These are phyloP conservation scores for Plantago coronopus DNA, from an alignment of 305 asterid species.

Conservation along the genomic window DNA sequence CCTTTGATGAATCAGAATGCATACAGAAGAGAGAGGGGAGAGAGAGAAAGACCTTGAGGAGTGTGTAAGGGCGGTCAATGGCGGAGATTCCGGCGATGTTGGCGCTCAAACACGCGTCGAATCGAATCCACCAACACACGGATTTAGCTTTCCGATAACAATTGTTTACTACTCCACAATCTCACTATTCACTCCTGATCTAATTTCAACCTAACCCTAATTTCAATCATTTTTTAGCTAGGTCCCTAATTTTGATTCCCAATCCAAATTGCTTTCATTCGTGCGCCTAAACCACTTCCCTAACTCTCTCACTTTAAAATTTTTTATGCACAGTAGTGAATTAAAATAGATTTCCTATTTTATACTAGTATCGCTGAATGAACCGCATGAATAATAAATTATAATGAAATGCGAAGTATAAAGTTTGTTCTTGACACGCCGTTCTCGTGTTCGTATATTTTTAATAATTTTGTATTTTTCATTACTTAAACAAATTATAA, in stretches of 20 bases:
- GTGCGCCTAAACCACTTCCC: not conserved
- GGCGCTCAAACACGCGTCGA: slow-evolving; percentile 41
- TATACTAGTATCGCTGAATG: too few species aligned
- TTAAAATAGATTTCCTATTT: too few species aligned
- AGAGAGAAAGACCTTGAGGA: slow-evolving; percentile 18
- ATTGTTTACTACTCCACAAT: not conserved
- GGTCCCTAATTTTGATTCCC: not conserved
- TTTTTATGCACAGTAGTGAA: too few species aligned
- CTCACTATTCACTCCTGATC: not conserved
- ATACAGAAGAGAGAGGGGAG: not conserved
- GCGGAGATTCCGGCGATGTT: slow-evolving; percentile 33
- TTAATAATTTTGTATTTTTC: too few species aligned
- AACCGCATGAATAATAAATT: too few species aligned
- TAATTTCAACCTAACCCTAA: slow-evolving; percentile 1
- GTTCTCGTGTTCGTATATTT: too few species aligned
- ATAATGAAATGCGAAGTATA: too few species aligned
- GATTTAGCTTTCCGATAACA: not conserved
- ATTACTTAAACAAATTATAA: too few species aligned
- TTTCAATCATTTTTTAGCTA: too few species aligned
- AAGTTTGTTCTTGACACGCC: too few species aligned
- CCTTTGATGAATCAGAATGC: not conserved
- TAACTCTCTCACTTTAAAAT: too few species aligned
- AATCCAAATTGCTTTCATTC: not conserved
- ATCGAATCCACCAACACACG: slow-evolving; percentile 29
- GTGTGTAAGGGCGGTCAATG: slow-evolving; percentile 24